Evolutionary conservation across 441 rosid species (phyloP).

Genomic region (Geranium incanum): DNA sequence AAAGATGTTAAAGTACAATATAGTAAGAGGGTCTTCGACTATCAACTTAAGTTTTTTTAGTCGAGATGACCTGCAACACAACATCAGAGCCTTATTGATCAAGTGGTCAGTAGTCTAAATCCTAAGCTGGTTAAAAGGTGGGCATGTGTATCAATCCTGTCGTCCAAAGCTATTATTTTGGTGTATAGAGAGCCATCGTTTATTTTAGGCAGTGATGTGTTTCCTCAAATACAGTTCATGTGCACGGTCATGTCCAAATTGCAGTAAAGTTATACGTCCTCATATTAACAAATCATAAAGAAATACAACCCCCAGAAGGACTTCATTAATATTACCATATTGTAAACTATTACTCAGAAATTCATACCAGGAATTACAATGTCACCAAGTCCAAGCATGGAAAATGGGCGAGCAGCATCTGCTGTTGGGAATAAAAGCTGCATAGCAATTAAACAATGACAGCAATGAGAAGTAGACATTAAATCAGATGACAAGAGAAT

Average conservation of each 20-base stretch:
- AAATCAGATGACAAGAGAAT: not conserved
- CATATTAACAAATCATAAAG: not conserved
- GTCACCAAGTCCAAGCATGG: conserved; percentile 99
- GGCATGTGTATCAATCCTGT: not conserved
- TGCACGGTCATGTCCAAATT: not conserved
- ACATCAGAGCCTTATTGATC: not conserved
- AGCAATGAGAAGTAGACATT: not conserved
- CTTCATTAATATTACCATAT: not conserved
- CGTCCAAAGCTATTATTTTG: not conserved
- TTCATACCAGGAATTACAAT: conserved; percentile 86
- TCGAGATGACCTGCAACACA: too few relatives aligned
- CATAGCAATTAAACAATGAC: conserved; percentile 16
- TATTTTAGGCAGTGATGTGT: not conserved
- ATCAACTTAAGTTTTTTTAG: too few relatives aligned
- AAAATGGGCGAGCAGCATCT: conserved; percentile 61
- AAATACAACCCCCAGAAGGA: not conserved
- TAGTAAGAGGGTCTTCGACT: too few relatives aligned
- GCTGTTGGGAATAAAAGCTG: conserved; percentile 95
- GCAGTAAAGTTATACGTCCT: not conserved
- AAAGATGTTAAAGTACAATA: too few relatives aligned
- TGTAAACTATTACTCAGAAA: not conserved
- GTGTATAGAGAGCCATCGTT: not conserved
- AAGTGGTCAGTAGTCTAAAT: not conserved
- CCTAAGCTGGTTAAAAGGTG: not conserved
- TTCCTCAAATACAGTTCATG: too few relatives aligned